Conservation (phyloP, 2,329 filamentous ascomycete species). For the Monosporascus sp. region DNA sequence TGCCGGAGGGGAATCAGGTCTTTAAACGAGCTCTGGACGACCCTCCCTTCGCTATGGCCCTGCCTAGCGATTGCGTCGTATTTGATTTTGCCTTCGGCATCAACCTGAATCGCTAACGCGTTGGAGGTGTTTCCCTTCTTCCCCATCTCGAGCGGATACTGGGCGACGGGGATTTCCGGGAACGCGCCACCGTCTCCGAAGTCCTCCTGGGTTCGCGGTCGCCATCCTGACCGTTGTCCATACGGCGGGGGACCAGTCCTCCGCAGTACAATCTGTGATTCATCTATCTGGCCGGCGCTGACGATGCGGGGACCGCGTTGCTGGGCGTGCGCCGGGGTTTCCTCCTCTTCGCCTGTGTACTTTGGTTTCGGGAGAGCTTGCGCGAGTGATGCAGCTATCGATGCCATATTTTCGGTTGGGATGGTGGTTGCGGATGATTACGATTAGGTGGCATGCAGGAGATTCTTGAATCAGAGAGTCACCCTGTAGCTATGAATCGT, state of each 20-base stretch:
- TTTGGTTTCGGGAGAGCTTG: slow-evolving; percentile 82
- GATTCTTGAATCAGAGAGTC: not conserved
- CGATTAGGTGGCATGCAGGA: slow-evolving; percentile 13
- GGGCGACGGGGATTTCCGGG: slow-evolving; percentile 86
- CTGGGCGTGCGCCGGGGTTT: slow-evolving; percentile 64
- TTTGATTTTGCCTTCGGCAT: slow-evolving; percentile 87
- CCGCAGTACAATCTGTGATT: slow-evolving; percentile 77
- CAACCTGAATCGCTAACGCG: slow-evolving; percentile 87
- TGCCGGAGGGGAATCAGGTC: slow-evolving; percentile 92
- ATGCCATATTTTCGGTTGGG: slow-evolving; percentile 48
- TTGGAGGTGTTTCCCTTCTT: slow-evolving; percentile 74
- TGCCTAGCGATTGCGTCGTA: slow-evolving; percentile 92
- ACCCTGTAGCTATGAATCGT: not conserved
- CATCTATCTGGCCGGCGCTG: slow-evolving; percentile 72
- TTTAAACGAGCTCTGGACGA: slow-evolving; percentile 94
- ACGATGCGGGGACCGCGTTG: slow-evolving; percentile 80
- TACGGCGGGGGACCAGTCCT: slow-evolving; percentile 83
- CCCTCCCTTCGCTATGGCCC: slow-evolving; percentile 76
- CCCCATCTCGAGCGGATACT: slow-evolving; percentile 95
- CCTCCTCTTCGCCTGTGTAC: slow-evolving; percentile 86
- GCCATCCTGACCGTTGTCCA: slow-evolving; percentile 82
- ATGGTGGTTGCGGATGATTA: slow-evolving; percentile 5
- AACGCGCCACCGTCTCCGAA: slow-evolving; percentile 96
- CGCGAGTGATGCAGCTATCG: slow-evolving; percentile 67
- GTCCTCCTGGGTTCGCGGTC: slow-evolving; percentile 81